These are phyloP conservation scores for Dendryphion nanum DNA, from an alignment of 2,329 filamentous ascomycete species.

Conservation along the genomic window DNA sequence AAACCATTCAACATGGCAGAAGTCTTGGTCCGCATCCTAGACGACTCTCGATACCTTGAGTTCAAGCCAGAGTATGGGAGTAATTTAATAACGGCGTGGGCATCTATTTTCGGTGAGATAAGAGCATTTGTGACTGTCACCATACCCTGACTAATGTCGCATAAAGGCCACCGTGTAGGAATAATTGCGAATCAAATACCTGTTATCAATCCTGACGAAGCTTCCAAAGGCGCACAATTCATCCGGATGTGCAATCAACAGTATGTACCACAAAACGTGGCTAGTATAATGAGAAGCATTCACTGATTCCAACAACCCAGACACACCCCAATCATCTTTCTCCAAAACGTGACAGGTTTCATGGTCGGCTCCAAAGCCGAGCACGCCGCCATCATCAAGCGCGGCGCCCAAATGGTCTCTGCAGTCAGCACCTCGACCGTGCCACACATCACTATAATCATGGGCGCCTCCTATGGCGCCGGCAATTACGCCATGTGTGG, in stretches of 20 bases:
- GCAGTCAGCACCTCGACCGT: constrained; percentile 46
- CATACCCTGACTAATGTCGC: too few relatives aligned
- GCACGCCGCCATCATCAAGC: constrained; percentile 45
- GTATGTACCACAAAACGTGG: constrained; percentile 17
- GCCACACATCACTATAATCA: constrained; percentile 46
- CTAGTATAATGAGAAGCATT: not conserved
- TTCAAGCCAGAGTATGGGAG: constrained; percentile 45
- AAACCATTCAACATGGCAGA: constrained; percentile 41
- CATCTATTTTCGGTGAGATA: not conserved
- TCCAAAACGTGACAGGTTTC: constrained; percentile 51
- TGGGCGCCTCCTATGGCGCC: constrained; percentile 47
- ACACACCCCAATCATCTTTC: constrained; percentile 43
- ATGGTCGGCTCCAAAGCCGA: constrained; percentile 50
- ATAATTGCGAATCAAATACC: constrained; percentile 44
- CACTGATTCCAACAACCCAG: too few relatives aligned
- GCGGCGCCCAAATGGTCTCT: constrained; percentile 46
- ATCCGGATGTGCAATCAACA: constrained; percentile 47
- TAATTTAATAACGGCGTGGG: not conserved
- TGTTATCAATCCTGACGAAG: constrained; percentile 39
- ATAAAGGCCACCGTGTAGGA: constrained; percentile 35
- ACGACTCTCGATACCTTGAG: constrained; percentile 38
- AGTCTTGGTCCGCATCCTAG: constrained; percentile 43
- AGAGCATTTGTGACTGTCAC: too few relatives aligned
- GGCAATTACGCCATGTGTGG: constrained; percentile 52
- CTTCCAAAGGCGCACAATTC: constrained; percentile 44